phyloP scores from a whole-genome alignment of 139 green algal genomes.

The Tetradesmus obliquus region DNA sequence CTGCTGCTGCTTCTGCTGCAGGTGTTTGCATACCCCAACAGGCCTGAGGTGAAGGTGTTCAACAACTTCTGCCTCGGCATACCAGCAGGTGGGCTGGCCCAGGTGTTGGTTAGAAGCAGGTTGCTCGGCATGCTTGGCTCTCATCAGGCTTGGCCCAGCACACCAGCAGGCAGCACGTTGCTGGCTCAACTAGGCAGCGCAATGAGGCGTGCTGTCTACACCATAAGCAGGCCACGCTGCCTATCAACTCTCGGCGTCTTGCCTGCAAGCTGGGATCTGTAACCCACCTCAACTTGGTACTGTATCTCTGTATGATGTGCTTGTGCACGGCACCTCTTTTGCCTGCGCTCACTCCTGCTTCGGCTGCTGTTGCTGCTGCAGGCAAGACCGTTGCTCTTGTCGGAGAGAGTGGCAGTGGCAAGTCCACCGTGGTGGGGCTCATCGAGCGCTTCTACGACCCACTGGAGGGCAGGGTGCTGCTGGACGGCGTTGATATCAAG shows the following conservation, averaged over 20 bases:
- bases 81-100: constrained; percentile 13
- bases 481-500: constrained; percentile 89
- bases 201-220: too few relatives aligned
- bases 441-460: constrained; percentile 93
- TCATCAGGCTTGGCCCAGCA: too few relatives aligned
- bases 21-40: constrained; percentile 82
- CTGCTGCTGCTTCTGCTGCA: background rate
- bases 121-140: too few relatives aligned
- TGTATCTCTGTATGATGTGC: too few relatives aligned
- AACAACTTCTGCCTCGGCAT: constrained; percentile 70
- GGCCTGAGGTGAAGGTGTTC: constrained; percentile 72
- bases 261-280: too few relatives aligned
- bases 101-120: too few relatives aligned
- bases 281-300: too few relatives aligned
- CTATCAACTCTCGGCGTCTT: too few relatives aligned
- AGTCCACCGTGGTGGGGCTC: constrained; percentile 91
- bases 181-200: too few relatives aligned
- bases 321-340: background rate
- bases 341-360: background rate
- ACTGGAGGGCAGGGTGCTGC: constrained; percentile 64
- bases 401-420: constrained; percentile 91
- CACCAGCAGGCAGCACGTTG: too few relatives aligned
- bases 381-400: constrained; percentile 91
- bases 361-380: constrained; percentile 4
- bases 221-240: too few relatives aligned